Conservation (phyloP, 2,329 filamentous ascomycete genomes). For the Tolypocladium paradoxum region DNA sequence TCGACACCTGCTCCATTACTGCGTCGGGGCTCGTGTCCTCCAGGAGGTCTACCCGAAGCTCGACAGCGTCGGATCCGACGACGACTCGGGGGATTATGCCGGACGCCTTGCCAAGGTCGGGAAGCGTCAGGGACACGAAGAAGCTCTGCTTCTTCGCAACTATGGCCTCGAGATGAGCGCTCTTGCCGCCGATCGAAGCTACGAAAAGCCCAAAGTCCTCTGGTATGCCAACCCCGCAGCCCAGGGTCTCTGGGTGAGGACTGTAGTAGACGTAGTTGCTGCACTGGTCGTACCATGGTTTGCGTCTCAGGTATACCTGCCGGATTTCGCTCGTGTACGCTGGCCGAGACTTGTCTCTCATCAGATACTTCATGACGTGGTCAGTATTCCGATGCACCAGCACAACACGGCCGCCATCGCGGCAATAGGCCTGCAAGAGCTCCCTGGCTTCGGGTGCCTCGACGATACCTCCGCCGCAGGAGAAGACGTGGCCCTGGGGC, state of each 20-base stretch:
- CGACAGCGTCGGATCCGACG: conserved; percentile 84
- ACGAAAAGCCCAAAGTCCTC: conserved; percentile 26
- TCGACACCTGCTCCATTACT: conserved; percentile 69
- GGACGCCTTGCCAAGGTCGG: conserved; percentile 54
- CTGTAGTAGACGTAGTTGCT: conserved; percentile 93
- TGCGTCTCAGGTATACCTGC: conserved; percentile 78
- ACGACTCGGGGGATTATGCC: conserved; percentile 60
- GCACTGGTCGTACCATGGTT: conserved; percentile 83
- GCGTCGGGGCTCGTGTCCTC: conserved; percentile 67
- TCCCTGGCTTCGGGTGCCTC: conserved; percentile 73
- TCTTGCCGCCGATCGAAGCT: conserved; percentile 25
- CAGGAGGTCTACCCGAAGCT: conserved; percentile 85
- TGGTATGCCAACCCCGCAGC: conserved; percentile 15
- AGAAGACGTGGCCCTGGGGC: conserved; percentile 69
- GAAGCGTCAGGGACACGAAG: conserved; percentile 84
- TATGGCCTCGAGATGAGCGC: conserved; percentile 34
- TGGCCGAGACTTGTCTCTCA: conserved; percentile 79
- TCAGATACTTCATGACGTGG: conserved; percentile 78
- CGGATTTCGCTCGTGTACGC: conserved; percentile 91
- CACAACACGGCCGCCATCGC: conserved; percentile 71
- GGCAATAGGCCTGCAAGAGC: conserved; percentile 62
- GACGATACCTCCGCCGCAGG: conserved; percentile 88
- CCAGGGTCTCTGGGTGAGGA: conserved; percentile 40
- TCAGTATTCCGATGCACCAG: conserved; percentile 81
- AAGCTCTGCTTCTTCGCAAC: conserved; percentile 61